phyloP scores from a whole-genome alignment of 83 land plant genomes.

The Diphasiastrum complanatum region DNA sequence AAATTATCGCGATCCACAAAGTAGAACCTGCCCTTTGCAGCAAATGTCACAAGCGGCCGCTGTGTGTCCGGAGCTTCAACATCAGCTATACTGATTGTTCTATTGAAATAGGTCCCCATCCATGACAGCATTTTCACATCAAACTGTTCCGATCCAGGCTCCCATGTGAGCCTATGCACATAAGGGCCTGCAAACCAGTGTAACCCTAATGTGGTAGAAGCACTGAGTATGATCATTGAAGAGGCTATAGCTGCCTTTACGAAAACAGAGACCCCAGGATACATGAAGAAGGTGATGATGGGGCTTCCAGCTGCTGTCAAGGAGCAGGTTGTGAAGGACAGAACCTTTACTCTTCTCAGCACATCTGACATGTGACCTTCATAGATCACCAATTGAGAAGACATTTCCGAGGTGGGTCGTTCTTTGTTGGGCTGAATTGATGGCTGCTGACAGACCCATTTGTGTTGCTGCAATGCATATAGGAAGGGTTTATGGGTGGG shows the following conservation, averaged over 20 bases:
- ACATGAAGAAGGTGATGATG: conserved; percentile 76
- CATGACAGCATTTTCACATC: conserved; percentile 82
- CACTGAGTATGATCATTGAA: conserved; percentile 78
- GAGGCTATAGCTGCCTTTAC: conserved; percentile 80
- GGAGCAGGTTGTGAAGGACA: conserved; percentile 91
- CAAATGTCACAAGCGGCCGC: conserved; percentile 83
- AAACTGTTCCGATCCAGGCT: conserved; percentile 74
- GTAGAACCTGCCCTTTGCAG: conserved; percentile 65
- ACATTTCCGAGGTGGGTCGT: no score
- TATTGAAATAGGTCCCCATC: conserved; percentile 55
- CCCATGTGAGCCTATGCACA: conserved; percentile 82
- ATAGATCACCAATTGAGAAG: no score
- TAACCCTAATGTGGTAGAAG: conserved; percentile 74
- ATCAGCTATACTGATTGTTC: conserved; percentile 65
- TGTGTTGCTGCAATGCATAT: no score
- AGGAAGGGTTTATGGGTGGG: no score
- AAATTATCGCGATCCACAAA: conserved; percentile 76
- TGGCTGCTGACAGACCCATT: no score
- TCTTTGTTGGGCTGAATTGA: no score
- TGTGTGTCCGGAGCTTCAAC: conserved; percentile 57
- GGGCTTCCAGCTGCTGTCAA: conserved; percentile 81
- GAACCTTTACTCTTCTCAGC: conserved; percentile 77
- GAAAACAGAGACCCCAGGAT: conserved; percentile 73
- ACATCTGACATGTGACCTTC: conserved; percentile 78
- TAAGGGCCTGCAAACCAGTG: conserved; percentile 99